Percentiles rank a stretch among this genome's conserved stretches.
These are phyloP conservation scores for Phytophthora vignae DNA, from an alignment of 352 stramenopile genomes.

Conservation along the genomic window DNA sequence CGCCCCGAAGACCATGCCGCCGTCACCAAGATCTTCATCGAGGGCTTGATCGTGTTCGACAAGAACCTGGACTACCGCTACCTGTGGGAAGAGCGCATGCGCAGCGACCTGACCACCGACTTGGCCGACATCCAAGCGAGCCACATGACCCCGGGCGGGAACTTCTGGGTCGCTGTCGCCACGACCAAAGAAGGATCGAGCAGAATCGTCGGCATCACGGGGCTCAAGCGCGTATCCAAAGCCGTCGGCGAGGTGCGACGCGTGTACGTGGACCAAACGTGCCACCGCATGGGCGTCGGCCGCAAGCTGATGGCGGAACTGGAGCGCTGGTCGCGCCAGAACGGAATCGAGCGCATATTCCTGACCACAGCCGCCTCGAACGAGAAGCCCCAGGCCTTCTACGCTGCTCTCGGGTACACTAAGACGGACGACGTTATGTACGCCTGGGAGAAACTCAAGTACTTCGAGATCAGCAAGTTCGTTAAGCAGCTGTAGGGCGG, in stretches of 20 bases:
- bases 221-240: conserved; percentile 26
- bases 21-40: conserved; percentile 29
- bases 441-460: conserved; percentile 25
- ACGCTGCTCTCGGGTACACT: conserved; percentile 32
- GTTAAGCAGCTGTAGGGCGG: conserved; percentile 28
- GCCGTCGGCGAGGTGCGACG: conserved; percentile 29
- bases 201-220: conserved; percentile 34
- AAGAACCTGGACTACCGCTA: conserved; percentile 25
- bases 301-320: conserved; percentile 29
- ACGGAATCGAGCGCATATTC: conserved; percentile 26
- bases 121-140: conserved; percentile 25
- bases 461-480: conserved; percentile 29
- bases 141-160: conserved; percentile 28
- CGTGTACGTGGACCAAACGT: conserved; percentile 36
- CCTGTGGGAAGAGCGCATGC: conserved; percentile 32
- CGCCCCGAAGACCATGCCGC: conserved; percentile 27
- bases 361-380: conserved; percentile 32
- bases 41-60: conserved; percentile 16
- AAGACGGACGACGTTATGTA: conserved; percentile 16
- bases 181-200: conserved; percentile 3
- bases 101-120: conserved; percentile 23
- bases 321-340: conserved; percentile 22
- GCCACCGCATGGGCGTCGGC: conserved; percentile 32
- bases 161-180: conserved; percentile 37
- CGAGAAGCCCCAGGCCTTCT: conserved; percentile 21